Conservation (phyloP, 2,329 filamentous ascomycete genomes). For the Diaporthe eres region DNA sequence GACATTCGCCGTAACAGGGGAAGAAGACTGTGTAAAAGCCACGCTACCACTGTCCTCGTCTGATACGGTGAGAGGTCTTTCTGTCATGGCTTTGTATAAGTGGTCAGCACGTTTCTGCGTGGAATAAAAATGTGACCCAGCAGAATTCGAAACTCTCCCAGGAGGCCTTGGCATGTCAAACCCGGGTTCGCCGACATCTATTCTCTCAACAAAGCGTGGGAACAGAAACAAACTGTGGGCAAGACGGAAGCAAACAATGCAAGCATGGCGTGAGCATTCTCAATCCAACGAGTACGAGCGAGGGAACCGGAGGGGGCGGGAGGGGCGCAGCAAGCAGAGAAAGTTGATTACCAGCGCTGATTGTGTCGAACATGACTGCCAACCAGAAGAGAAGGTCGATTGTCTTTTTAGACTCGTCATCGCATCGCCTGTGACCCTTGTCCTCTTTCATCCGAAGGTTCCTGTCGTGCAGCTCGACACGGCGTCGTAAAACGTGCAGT, state of each 20-base stretch:
- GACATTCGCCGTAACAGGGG: not conserved
- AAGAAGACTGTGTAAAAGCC: conserved; percentile 13
- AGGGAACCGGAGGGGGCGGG: not conserved
- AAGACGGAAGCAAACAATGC: not conserved
- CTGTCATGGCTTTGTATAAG: conserved; percentile 58
- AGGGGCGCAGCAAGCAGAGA: not conserved
- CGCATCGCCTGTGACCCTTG: conserved; percentile 10
- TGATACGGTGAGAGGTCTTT: conserved; percentile 53
- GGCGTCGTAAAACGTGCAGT: conserved; percentile 34
- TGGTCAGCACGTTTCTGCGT: not conserved
- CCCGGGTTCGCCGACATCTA: not conserved
- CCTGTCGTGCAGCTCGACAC: conserved; percentile 36
- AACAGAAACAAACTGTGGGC: not conserved
- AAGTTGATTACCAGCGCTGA: conserved; percentile 35
- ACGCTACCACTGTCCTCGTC: conserved; percentile 54
- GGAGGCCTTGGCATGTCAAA: not conserved
- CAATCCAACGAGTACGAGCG: not conserved
- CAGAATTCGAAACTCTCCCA: not conserved
- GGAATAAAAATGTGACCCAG: not conserved
- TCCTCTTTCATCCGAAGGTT: not conserved
- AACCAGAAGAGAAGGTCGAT: conserved; percentile 71
- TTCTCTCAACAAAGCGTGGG: not conserved
- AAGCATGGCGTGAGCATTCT: not conserved
- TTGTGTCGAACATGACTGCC: conserved; percentile 41
- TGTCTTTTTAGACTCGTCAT: conserved; percentile 55